Conservation (phyloP, 306 rosid species). For the Castanea sativa region DNA sequence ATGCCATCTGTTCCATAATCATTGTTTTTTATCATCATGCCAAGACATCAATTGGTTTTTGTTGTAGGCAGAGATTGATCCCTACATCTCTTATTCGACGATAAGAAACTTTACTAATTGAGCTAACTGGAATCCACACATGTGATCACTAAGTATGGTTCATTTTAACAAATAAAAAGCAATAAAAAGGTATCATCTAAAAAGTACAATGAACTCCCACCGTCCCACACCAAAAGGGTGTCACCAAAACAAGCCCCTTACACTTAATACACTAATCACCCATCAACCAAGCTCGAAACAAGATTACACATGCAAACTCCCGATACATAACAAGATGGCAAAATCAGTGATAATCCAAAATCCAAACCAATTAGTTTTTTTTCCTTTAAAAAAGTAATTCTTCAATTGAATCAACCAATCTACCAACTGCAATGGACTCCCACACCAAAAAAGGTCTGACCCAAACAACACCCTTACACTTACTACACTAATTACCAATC, state of each 20-base stretch:
- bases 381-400: too few species aligned
- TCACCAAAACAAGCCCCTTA: neutral
- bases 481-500: neutral
- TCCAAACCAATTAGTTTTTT: too few species aligned
- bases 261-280: neutral
- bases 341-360: neutral
- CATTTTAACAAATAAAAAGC: neutral
- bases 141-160: neutral
- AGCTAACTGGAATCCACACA: too few species aligned
- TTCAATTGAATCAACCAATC: too few species aligned
- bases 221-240: neutral
- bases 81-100: too few species aligned
- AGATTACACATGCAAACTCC: neutral
- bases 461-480: neutral
- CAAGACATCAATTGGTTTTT: too few species aligned
- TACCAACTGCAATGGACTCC: neutral
- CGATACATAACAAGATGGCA: neutral
- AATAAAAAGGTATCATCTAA: neutral
- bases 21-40: too few species aligned
- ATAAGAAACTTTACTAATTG: too few species aligned
- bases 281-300: neutral
- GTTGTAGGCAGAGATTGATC: too few species aligned
- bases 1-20: too few species aligned
- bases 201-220: neutral
- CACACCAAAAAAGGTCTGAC: neutral